Evolutionary conservation across 257 asterid species (phyloP), one percentile per base, ranked within the genome.

Genomic region (Agastache rugosa): DNA sequence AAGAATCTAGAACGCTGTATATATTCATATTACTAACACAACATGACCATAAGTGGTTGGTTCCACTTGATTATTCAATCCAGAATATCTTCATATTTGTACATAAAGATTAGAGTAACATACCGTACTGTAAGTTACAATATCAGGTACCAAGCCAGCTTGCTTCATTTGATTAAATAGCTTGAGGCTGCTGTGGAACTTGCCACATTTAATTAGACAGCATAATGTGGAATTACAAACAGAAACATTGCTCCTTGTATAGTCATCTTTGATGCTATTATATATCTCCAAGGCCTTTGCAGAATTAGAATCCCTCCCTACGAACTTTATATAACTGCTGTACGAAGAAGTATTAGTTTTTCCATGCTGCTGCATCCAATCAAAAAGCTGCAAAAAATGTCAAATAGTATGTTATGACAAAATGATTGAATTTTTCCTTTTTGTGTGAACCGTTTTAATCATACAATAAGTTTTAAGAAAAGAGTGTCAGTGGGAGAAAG

Each of bases 91-190:
- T 51, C 25, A n/a, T 17, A 55, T 74, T 35, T 35, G 34, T 29
- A 27, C 27, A 60, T 20, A 27, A 42, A 67, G 72, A 56, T 70
- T 19, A 23, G 74, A 81, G 73, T 78, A 75, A 74, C 90, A 58
- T 87, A 94, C 99, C 89, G 97, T 90, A 65, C 97, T 89, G 82
- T 94, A 94, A 23, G 99, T 94, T 56, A 94, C 87, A 63, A 84
- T 86, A 83, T 94, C 99, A 75, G 99, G 99, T 60, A 81, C 84
- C 56, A 94, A 86, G 77, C 96, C 97, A 73, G 86, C 90, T 83
- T 70, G 86, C 89, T 87, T 88, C 98, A 94, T 94, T 84, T 89
- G 96, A 79, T 80, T 79, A 77, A 90, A 94, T 73, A 92, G 88
- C 81, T 84, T 87, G 72, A 94, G 85, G 81, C 97, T 78, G 87